Base-by-base conservation (phyloP, 1,139 yeast genomes). In the Zhuliangozyma parablackwelliae region DNA sequence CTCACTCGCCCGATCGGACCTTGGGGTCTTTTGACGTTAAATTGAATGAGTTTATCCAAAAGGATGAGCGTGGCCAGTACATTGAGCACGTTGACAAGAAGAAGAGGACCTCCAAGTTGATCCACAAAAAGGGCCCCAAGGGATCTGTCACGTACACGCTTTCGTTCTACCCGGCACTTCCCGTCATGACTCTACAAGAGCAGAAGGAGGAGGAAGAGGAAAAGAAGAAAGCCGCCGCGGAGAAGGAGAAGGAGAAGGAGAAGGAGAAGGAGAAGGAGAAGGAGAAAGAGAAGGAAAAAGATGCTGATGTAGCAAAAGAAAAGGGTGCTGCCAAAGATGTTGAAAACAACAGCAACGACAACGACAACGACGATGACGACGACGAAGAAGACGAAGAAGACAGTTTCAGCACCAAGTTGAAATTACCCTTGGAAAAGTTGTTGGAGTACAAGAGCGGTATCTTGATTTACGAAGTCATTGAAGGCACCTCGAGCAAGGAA, bases 121-220 rank as follows among this genome's bases (percentile, higher is more conserved):
- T 82, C 31, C 78, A 80, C 51, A 79, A 74, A 49, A 84, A 81
- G 54, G 89, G 92, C 12, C 80, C 95, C 31, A 85, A 85, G 65
- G 98, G 98, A 54, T 62, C 72, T 16, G 69, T 92, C 28, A 72
- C 79, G 10, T 92, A 86, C 58, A 71, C 80, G 10, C 65, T 85
- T 36, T 75, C 94, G 3, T 92, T 92, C 68, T 88, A 78, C 61
- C 97, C 98, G 21, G 64, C 82, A 12, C 61, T 84, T 38, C 88
- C 90, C 10, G 83, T 89, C 7, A 71, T 82, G 69, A 78, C 88
- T 26, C 79, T 87, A 37, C 84, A 79, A 42, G 96, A 87, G 47
- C 68, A 78, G 34, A 71, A 66, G 43, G 87, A 79, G 48, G 62
- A 58, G 40, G 80, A 75, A 46, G 73, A 68, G 42, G 62, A 59